These are phyloP conservation scores for Helminthosporium solani DNA, from an alignment of 2,329 filamentous ascomycete species.

Conservation along the genomic window DNA sequence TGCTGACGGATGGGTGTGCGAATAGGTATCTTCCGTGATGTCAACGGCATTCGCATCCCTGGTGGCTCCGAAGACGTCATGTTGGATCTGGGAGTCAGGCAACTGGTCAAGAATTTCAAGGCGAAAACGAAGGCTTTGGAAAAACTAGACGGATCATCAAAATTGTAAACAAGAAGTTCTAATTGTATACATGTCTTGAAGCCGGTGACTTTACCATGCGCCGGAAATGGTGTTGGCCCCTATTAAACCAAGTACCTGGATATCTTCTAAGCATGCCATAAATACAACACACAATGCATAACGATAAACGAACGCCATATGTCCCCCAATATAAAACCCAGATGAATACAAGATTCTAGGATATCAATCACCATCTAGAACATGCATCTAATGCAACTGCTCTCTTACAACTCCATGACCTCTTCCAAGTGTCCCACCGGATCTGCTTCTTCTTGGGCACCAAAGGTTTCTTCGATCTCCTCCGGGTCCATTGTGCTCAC, in stretches of 20 bases:
- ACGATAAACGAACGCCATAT: too few species aligned
- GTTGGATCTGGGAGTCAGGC: slow-evolving; percentile 67
- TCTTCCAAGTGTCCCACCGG: slow-evolving; percentile 5
- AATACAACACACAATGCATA: too few species aligned
- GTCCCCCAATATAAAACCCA: too few species aligned
- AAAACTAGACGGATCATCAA: slow-evolving; percentile 44
- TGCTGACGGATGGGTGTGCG: slow-evolving; percentile 11
- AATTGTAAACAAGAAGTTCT: slow-evolving; percentile 42
- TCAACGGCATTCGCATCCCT: slow-evolving; percentile 61
- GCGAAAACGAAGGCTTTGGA: slow-evolving; percentile 57
- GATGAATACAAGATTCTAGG: too few species aligned
- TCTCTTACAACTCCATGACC: slow-evolving; percentile 16
- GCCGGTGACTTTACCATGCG: too few species aligned
- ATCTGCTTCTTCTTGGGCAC: not conserved
- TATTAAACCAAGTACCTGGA: too few species aligned
- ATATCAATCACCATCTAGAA: too few species aligned
- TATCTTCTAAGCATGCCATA: too few species aligned
- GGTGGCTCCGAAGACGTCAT: slow-evolving; percentile 74
- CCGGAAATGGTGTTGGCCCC: too few species aligned
- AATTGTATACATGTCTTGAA: too few species aligned
- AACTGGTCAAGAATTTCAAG: slow-evolving; percentile 69
- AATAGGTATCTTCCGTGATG: slow-evolving; percentile 62
- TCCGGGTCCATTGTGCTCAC: slow-evolving; percentile 69
- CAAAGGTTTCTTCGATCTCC: slow-evolving; percentile 56
- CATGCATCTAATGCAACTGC: too few species aligned